phyloP scores from a whole-genome alignment of 2,329 filamentous ascomycete genomes.

The Domatiomyces globalis region DNA sequence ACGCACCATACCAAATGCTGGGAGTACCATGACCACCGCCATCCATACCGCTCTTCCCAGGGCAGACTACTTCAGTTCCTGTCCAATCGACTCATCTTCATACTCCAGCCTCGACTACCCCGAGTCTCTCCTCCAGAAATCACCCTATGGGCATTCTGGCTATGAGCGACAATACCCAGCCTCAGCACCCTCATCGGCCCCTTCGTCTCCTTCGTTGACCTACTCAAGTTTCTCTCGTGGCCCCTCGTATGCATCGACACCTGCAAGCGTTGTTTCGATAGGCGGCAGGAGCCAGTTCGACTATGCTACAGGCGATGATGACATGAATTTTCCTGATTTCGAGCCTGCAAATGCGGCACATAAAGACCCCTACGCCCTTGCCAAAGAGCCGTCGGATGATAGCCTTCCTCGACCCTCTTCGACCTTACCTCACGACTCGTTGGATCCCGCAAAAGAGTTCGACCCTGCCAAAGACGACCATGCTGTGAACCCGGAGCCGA shows the following conservation, averaged over 20 bases:
- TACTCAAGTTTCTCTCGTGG: slow-evolving; percentile 20
- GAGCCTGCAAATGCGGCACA: slow-evolving; percentile 16
- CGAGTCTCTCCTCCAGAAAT: slow-evolving; percentile 5
- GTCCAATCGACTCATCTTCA: slow-evolving; percentile 19
- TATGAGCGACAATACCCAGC: slow-evolving; percentile 17
- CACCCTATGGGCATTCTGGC: slow-evolving; percentile 7
- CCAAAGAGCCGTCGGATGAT: neutral
- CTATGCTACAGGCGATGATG: slow-evolving; percentile 19
- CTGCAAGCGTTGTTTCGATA: slow-evolving; percentile 27
- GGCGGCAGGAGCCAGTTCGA: slow-evolving; percentile 13
- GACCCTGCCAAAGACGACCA: slow-evolving; percentile 53
- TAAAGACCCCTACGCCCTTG: neutral
- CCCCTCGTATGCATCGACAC: slow-evolving; percentile 25
- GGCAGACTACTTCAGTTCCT: slow-evolving; percentile 22
- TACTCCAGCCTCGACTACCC: slow-evolving; percentile 12
- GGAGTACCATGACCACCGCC: slow-evolving; percentile 24
- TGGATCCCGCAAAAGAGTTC: slow-evolving; percentile 1
- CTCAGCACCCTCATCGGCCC: slow-evolving; percentile 25
- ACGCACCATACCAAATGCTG: slow-evolving; percentile 6
- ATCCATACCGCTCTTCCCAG: slow-evolving; percentile 22
- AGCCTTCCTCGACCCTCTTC: neutral
- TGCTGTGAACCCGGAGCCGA: slow-evolving; percentile 57
- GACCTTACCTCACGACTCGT: neutral
- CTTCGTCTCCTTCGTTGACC: slow-evolving; percentile 26
- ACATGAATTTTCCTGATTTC: slow-evolving; percentile 34